Conservation (phyloP, 1,139 yeast species). For the Yamadazyma conglobata region DNA sequence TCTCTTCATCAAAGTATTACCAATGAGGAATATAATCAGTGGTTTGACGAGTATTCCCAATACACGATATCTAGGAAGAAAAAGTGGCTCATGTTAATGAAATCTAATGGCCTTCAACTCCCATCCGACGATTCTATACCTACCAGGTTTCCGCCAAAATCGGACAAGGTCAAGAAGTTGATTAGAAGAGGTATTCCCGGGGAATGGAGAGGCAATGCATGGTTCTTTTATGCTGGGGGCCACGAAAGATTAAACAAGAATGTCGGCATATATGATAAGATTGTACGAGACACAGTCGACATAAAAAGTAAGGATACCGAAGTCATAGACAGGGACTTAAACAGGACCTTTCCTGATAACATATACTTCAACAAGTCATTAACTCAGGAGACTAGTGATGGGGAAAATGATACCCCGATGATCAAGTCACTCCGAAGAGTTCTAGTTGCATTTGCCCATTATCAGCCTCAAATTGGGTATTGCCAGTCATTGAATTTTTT, state of each 20-base stretch:
- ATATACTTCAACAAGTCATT: constrained; percentile 51
- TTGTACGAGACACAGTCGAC: constrained; percentile 53
- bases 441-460: constrained; percentile 76
- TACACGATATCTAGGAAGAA: constrained; percentile 60
- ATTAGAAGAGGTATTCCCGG: constrained; percentile 92
- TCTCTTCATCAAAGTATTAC: constrained; percentile 45
- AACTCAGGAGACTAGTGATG: constrained; percentile 3
- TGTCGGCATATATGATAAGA: constrained; percentile 67
- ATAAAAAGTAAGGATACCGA: constrained; percentile 72
- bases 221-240: constrained; percentile 98
- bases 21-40: constrained; percentile 57
- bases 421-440: constrained; percentile 76
- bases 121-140: constrained; percentile 31
- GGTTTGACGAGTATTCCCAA: constrained; percentile 71
- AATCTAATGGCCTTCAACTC: constrained; percentile 57
- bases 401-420: constrained; percentile 69
- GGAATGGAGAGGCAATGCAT: constrained; percentile 95
- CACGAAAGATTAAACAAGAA: constrained; percentile 67
- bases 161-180: constrained; percentile 78
- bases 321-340: constrained; percentile 87
- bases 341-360: constrained; percentile 94
- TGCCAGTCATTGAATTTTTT: constrained; percentile 92
- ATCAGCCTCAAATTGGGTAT: constrained; percentile 89
- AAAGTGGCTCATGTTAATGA: constrained; percentile 72
- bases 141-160: constrained; percentile 72